phyloP scores from a whole-genome alignment of 2,329 filamentous ascomycete species.

The Ascochyta pisi region DNA sequence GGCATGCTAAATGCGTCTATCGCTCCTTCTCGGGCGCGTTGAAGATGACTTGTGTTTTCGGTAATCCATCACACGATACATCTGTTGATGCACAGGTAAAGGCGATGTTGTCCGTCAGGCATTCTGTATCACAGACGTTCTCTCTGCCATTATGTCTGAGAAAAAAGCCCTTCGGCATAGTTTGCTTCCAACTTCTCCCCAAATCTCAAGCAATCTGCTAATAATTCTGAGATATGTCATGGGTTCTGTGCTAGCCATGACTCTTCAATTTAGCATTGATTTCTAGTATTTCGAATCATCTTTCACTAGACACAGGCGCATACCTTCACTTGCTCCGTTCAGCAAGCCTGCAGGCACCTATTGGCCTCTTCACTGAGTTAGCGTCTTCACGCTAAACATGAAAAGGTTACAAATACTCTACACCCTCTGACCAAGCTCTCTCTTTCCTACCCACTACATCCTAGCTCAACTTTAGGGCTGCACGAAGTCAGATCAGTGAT shows the following conservation, averaged over 20 bases:
- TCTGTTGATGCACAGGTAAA: not conserved
- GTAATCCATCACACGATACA: not conserved
- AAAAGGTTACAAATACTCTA: not conserved
- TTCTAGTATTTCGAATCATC: too few relatives aligned
- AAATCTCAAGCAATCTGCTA: too few relatives aligned
- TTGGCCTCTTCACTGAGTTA: not conserved
- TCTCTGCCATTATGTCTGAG: not conserved
- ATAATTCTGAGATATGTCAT: too few relatives aligned
- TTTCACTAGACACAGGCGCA: too few relatives aligned
- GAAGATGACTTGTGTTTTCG: not conserved
- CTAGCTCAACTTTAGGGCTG: not conserved
- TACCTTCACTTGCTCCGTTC: conserved; percentile 9
- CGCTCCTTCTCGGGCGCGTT: not conserved
- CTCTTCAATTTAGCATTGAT: too few relatives aligned
- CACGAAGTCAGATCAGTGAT: not conserved
- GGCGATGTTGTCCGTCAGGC: not conserved
- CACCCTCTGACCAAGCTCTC: not conserved
- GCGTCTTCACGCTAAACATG: not conserved
- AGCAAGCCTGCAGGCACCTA: not conserved
- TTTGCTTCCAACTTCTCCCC: too few relatives aligned
- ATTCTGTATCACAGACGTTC: not conserved
- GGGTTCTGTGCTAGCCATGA: too few relatives aligned
- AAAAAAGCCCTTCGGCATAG: too few relatives aligned
- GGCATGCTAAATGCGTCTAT: not conserved
- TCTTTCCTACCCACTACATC: not conserved